These are phyloP conservation scores for Vitis cinerea DNA, from an alignment of 164 flowering plant genomes.

Conservation along the genomic window DNA sequence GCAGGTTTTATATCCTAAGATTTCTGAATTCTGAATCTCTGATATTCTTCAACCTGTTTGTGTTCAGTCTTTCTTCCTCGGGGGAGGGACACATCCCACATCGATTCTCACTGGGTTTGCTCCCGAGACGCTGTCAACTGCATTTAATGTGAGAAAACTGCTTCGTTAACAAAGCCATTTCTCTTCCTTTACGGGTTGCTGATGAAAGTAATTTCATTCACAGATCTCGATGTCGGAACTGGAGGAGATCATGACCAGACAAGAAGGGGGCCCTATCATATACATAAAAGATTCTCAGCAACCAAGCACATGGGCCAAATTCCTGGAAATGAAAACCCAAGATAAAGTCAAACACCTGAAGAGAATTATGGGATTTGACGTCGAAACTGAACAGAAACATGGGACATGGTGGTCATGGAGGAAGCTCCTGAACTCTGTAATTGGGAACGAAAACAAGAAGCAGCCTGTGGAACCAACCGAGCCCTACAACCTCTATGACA, in stretches of 20 bases:
- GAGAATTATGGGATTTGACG: constrained; percentile 27
- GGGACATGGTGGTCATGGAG: constrained; percentile 51
- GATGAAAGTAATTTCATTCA: neutral
- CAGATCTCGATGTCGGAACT: constrained; percentile 57
- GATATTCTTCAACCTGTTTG: neutral
- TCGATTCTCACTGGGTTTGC: constrained; percentile 81
- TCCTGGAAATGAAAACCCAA: constrained; percentile 37
- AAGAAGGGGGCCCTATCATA: constrained; percentile 57
- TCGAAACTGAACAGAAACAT: constrained; percentile 5
- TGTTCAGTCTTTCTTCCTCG: constrained; percentile 82
- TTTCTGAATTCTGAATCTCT: neutral
- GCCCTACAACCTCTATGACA: constrained; percentile 60
- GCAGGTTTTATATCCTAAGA: too few relatives aligned
- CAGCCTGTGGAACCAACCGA: constrained; percentile 27
- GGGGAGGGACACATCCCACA: constrained; percentile 68
- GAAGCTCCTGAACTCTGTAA: constrained; percentile 46
- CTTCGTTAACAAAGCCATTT: neutral
- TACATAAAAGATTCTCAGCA: constrained; percentile 30
- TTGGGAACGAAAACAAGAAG: constrained; percentile 19
- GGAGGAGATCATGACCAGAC: constrained; percentile 41
- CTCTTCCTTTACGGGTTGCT: neutral
- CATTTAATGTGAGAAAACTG: constrained; percentile 67
- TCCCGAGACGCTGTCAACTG: constrained; percentile 46
- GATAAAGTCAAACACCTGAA: constrained; percentile 30
- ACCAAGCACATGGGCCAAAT: constrained; percentile 42